phyloP scores from a whole-genome alignment of 2,329 filamentous ascomycete species.

The Colletotrichum musicola region DNA sequence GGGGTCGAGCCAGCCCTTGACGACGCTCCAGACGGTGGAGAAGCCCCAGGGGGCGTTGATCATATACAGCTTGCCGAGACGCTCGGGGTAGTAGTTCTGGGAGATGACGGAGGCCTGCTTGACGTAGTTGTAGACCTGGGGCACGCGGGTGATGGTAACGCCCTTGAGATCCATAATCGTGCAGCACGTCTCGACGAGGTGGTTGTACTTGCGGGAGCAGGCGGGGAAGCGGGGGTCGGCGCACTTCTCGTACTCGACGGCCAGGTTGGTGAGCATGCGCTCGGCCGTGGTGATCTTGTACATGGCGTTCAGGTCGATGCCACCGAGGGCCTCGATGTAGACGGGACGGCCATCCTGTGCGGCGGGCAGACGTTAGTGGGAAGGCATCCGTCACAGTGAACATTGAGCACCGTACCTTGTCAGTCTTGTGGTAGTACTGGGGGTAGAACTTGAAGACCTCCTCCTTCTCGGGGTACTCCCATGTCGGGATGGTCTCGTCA shows the following conservation, averaged over 20 bases:
- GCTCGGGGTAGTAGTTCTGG: constrained; percentile 99
- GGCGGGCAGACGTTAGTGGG: constrained; percentile 14
- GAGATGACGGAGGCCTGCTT: constrained; percentile 87
- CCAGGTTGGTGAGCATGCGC: constrained; percentile 96
- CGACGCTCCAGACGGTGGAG: constrained; percentile 83
- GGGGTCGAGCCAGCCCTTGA: constrained; percentile 96
- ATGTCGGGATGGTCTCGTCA: constrained; percentile 82
- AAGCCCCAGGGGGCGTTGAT: constrained; percentile 99
- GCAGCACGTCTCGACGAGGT: constrained; percentile 97
- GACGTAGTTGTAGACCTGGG: constrained; percentile 90
- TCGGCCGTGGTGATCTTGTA: constrained; percentile 93
- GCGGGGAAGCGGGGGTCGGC: constrained; percentile 93
- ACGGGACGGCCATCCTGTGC: constrained; percentile 90
- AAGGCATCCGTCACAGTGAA: neutral
- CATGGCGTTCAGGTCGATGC: constrained; percentile 90
- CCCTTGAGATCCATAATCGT: constrained; percentile 98
- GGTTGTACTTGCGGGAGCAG: constrained; percentile 90
- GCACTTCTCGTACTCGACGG: constrained; percentile 97
- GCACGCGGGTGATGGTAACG: constrained; percentile 84
- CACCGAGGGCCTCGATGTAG: constrained; percentile 96
- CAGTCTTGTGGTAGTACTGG: constrained; percentile 98
- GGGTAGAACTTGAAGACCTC: constrained; percentile 93
- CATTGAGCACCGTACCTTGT: constrained; percentile 69
- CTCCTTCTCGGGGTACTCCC: constrained; percentile 88
- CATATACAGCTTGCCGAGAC: constrained; percentile 93